Base-by-base conservation (phyloP, 306 rosid genomes). In the Cotoneaster glaucophyllus region DNA sequence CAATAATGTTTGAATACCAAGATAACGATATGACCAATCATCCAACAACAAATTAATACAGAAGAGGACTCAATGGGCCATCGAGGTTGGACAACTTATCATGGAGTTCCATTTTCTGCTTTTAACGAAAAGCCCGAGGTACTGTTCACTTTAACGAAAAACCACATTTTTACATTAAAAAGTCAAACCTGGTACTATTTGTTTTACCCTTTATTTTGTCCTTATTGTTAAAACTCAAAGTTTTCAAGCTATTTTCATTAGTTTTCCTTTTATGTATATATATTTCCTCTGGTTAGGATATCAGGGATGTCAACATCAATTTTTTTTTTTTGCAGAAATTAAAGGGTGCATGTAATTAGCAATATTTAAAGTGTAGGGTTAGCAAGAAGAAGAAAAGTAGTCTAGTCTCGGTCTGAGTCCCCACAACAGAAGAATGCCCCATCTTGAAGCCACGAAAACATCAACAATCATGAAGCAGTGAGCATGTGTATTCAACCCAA, bases 381-480 rank as follows among this genome's bases (percentile, higher is more conserved):
- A 32, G 43, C 44, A 64, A 32, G 13, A 34, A 59, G 64, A 64
- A 22, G 71, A 39, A 21, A 67, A n/a, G 18, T n/a, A 15, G n/a
- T 57, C n/a, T 67, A 39, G 71, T 37, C 70, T 4, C 19, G 22
- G 8, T 39, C 50, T 37, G 28, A 11, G 53, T 67, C 54, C 31
- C 54, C 71, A 80, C 81, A 62, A 31, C 45, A 64, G 81, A 72
- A 59, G 75, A 48, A 80, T 80, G 87, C 85, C 74, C 78, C 83
- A 61, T 79, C 87, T 86, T 81, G 80, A 86, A 86, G 89, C 72
- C 44, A 81, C 68, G 82, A 73, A 77, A 77, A 83, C 87, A 71
- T 45, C 77, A 81, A 74, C 61, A 80, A 82, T 85, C 78, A 80
- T 85, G 74, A 70, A 85, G 67, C 62, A 64, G 61, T 82, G 24